Percentiles rank a stretch among this genome's conserved stretches.
Conservation (phyloP, 179 eudicot genomes). For the Silene vulgaris region DNA sequence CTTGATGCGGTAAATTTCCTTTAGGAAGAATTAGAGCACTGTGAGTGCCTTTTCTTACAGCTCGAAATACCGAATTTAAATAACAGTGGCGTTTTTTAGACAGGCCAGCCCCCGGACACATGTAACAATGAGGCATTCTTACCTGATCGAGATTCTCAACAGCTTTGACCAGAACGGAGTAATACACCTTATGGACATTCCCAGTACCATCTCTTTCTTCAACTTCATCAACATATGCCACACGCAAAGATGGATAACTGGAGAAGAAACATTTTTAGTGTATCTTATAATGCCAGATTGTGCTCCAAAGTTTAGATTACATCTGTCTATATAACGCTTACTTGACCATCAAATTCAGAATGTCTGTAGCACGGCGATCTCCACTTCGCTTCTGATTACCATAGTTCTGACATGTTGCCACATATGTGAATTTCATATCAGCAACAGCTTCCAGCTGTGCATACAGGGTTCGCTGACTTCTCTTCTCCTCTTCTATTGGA, state of each 20-base stretch:
- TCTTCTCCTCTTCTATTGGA: constrained; percentile 65
- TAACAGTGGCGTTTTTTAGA: background rate
- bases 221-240: constrained; percentile 98
- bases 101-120: background rate
- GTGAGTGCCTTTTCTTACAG: constrained; percentile 9
- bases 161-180: constrained; percentile 90
- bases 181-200: constrained; percentile 72
- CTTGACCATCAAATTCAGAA: constrained; percentile 92
- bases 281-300: background rate
- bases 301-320: constrained; percentile 2
- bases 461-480: constrained; percentile 71
- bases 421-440: constrained; percentile 90
- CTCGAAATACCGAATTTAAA: constrained; percentile 10
- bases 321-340: constrained; percentile 31
- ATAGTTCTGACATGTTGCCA: constrained; percentile 90
- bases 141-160: constrained; percentile 94
- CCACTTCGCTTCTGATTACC: constrained; percentile 90
- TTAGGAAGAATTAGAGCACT: constrained; percentile 26
- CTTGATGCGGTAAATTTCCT: constrained; percentile 97
- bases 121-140: constrained; percentile 17
- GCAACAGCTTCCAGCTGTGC: constrained; percentile 87
- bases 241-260: constrained; percentile 93
- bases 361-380: constrained; percentile 98
- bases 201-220: constrained; percentile 66
- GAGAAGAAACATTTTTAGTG: constrained; percentile 21